These are phyloP conservation scores for Colletotrichum eleusines DNA, from an alignment of 2,329 filamentous ascomycete species.

Conservation along the genomic window DNA sequence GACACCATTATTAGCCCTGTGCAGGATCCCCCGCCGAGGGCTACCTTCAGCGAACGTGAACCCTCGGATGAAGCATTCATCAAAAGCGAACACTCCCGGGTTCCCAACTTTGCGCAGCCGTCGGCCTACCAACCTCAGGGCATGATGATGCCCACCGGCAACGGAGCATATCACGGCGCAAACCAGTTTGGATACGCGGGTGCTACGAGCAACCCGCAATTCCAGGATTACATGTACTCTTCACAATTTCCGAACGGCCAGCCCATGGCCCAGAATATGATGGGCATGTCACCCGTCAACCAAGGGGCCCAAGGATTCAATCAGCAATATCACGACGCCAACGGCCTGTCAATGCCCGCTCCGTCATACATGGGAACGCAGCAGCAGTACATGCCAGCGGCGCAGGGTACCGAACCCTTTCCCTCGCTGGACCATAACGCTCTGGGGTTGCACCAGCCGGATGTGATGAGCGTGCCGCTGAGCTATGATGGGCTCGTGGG, in stretches of 20 bases:
- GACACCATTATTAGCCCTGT: constrained; percentile 78
- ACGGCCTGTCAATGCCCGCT: constrained; percentile 49
- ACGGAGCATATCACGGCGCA: constrained; percentile 1
- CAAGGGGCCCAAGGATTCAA: constrained; percentile 39
- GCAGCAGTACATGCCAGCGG: constrained; percentile 50
- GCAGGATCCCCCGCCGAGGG: constrained; percentile 65
- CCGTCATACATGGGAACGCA: constrained; percentile 45
- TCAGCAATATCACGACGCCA: constrained; percentile 45
- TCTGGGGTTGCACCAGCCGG: constrained; percentile 52
- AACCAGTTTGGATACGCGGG: constrained; percentile 18
- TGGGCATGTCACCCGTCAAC: constrained; percentile 30
- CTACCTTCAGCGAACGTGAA: constrained; percentile 46
- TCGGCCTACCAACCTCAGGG: constrained; percentile 28
- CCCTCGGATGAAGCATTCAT: constrained; percentile 48
- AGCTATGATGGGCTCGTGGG: constrained; percentile 51
- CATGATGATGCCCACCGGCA: constrained; percentile 13
- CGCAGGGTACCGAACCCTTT: constrained; percentile 52
- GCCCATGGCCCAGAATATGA: constrained; percentile 21
- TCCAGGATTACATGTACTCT: constrained; percentile 30
- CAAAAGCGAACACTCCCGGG: constrained; percentile 48
- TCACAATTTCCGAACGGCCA: constrained; percentile 22
- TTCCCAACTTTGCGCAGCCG: constrained; percentile 3
- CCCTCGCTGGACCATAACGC: constrained; percentile 50
- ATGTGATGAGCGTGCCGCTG: constrained; percentile 44
- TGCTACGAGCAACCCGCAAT: constrained; percentile 16